Evolutionary conservation across 176 grass and related monocot genomes (phyloP), one percentile per base, ranked within the genome.

Genomic region (Lolium rigidum): DNA sequence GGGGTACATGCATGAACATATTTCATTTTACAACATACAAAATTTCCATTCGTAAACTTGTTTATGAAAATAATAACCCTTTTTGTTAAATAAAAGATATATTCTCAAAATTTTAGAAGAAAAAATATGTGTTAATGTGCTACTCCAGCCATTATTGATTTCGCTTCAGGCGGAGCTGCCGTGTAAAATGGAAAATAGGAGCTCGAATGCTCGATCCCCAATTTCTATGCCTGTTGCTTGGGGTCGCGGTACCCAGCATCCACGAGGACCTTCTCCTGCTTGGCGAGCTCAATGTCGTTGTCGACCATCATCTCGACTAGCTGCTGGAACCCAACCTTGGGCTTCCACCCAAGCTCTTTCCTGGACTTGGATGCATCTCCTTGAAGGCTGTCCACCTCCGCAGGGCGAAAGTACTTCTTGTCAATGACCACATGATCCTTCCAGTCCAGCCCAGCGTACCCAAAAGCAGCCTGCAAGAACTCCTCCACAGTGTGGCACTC

Each of bases 261-360:
- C 6, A 95, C 97, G 1, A 98, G 88, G 14, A 98, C 97, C 72
- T 98, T 96, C 83, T 98, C 94, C 90, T 91, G 94, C 74, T 88
- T 90, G 67, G 97, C 97, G 37, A 96, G 85, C 79, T 94, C 97
- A 81, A 98, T 75, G 89, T 98, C 97, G 21, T 90, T 69, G 57
- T 98, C 94, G 7, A 98, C 90, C 97, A 98, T 98, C 97, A 98
- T 98, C 78, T 92, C 86, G 0, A 98, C 92, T 0, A 98, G 97
- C 50, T 95, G 84, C 83, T 88, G 86, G 90, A 98, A 98, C 2
- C 97, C 92, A 4, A 98, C 90, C 82, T 91, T 95, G 13, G 97
- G 97, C 80, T 98, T 95, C 97, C 97, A 98, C 20, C 76, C 82
- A n/a, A 98, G 94, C 52, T 76, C 66, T 44, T 20, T 85, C 87